phyloP scores from a whole-genome alignment of 495 filamentous ascomycete species.

The Penicillium atrosanguineum region DNA sequence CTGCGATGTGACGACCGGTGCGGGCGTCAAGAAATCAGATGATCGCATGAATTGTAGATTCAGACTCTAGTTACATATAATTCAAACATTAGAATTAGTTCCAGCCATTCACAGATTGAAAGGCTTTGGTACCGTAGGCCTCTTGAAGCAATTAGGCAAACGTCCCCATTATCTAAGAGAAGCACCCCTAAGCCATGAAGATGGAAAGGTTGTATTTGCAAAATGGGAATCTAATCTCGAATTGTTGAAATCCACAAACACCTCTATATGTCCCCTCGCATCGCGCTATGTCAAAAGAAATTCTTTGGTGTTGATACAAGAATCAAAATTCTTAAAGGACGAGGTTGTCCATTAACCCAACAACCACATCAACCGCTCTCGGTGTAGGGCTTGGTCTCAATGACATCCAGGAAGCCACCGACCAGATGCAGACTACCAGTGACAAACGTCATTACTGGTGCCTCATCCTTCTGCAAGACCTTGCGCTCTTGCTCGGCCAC shows the following conservation, averaged over 20 bases:
- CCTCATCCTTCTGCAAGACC: slow-evolving; percentile 30
- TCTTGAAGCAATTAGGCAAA: no score
- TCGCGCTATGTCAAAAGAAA: slow-evolving; percentile 13
- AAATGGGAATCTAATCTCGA: slow-evolving; percentile 18
- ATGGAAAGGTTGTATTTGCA: background rate
- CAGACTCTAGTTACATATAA: background rate
- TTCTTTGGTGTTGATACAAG: slow-evolving; percentile 32
- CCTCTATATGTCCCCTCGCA: slow-evolving; percentile 18
- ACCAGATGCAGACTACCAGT: slow-evolving; percentile 92
- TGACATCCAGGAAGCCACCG: slow-evolving; percentile 71
- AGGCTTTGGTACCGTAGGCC: no score
- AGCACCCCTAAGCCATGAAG: background rate
- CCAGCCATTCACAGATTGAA: no score
- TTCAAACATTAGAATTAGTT: no score
- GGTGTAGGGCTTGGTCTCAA: slow-evolving; percentile 56
- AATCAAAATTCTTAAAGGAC: slow-evolving; percentile 19
- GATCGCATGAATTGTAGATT: background rate
- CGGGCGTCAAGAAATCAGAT: background rate
- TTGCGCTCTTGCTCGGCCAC: slow-evolving; percentile 41
- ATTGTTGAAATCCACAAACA: slow-evolving; percentile 32
- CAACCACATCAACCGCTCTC: slow-evolving; percentile 15
- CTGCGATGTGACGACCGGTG: background rate
- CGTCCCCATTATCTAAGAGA: background rate
- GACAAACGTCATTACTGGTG: slow-evolving; percentile 52
- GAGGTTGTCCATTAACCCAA: slow-evolving; percentile 9